Evolutionary conservation across 75 land plant genomes (phyloP).

Genomic region (Sequoia sempervirens): DNA sequence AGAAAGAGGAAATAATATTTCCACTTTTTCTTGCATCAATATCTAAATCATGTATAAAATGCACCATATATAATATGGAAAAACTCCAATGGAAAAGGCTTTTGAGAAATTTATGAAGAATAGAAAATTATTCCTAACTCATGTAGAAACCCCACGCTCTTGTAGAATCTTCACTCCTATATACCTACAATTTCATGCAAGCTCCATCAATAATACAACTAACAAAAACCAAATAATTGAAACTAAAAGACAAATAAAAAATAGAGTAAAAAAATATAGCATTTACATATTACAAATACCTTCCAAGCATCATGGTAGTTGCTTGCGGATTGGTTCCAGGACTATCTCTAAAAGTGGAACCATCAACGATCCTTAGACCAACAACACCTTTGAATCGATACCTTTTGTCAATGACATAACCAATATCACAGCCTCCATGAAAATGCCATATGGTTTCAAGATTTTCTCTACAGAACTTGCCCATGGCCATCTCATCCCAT

Average conservation of each 20-base stretch:
- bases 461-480: constrained; percentile 46
- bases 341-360: constrained; percentile 50
- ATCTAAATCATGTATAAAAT: no score
- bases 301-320: constrained; percentile 80
- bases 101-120: no score
- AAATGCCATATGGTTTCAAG: constrained; percentile 80
- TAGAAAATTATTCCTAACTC: no score
- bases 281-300: constrained; percentile 21
- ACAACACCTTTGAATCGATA: constrained; percentile 45
- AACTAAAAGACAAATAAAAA: neutral
- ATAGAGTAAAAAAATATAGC: neutral
- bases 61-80: no score
- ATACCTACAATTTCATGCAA: neutral
- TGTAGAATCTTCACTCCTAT: neutral
- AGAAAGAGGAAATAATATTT: no score
- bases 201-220: neutral
- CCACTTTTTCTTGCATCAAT: no score
- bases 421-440: constrained; percentile 73
- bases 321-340: constrained; percentile 94
- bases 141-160: neutral
- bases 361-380: constrained; percentile 67
- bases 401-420: constrained; percentile 46
- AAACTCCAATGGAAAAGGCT: no score
- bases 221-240: neutral
- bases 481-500: constrained; percentile 26